Conservation (phyloP, 2,329 filamentous ascomycete genomes). For the Cladosporium austrohemisphaericum region DNA sequence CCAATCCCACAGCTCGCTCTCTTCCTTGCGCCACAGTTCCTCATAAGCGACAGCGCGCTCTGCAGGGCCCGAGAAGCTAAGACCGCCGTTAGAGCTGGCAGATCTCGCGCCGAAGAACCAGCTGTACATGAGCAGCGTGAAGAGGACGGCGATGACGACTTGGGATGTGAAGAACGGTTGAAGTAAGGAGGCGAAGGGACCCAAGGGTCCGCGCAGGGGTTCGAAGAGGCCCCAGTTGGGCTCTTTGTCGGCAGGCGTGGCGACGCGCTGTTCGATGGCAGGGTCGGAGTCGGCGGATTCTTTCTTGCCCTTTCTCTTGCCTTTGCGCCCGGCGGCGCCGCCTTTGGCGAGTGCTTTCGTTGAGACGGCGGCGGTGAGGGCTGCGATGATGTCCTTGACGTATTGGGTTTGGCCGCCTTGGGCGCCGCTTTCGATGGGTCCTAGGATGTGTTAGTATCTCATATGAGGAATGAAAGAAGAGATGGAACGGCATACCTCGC, state of each 20-base stretch:
- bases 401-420: conserved; percentile 84
- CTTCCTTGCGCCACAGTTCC: conserved; percentile 84
- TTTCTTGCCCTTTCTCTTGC: conserved; percentile 50
- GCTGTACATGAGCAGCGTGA: conserved; percentile 67
- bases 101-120: conserved; percentile 52
- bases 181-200: conserved; percentile 66
- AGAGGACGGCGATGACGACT: conserved; percentile 69
- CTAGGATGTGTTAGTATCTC: conserved; percentile 43
- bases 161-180: conserved; percentile 71
- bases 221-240: conserved; percentile 76
- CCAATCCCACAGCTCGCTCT: conserved; percentile 90
- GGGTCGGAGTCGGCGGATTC: conserved; percentile 44
- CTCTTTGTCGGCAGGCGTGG: conserved; percentile 32
- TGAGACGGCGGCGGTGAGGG: conserved; percentile 69
- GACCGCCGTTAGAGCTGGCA: conserved; percentile 26
- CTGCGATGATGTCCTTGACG: conserved; percentile 72
- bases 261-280: conserved; percentile 33
- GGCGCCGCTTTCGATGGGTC: conserved; percentile 91
- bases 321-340: conserved; percentile 44
- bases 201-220: conserved; percentile 65
- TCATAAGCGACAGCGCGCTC: conserved; percentile 81
- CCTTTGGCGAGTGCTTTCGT: conserved; percentile 56
- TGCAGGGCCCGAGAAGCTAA: conserved; percentile 45
- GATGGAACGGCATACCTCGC: conserved; percentile 61
- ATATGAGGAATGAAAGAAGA: conserved; percentile 17